A percentile compares a stretch with the other conserved stretches of the same genome.
phyloP scores from a whole-genome alignment of 106 monocot genomes.

The Apostasia shenzhenica region DNA sequence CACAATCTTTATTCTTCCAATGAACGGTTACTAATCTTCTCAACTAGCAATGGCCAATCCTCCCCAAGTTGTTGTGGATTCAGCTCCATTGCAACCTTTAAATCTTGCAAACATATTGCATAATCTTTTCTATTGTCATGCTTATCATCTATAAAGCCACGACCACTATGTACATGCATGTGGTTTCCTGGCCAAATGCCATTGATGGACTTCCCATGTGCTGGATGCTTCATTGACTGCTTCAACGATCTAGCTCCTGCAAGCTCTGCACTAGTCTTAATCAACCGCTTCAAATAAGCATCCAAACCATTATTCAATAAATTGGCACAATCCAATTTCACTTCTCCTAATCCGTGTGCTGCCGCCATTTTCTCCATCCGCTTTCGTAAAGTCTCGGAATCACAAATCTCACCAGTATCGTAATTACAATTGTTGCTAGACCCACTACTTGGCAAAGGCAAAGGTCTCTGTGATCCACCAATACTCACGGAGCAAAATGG shows the following conservation, averaged over 20 bases:
- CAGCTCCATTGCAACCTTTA: slow-evolving; percentile 63
- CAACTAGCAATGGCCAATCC: slow-evolving; percentile 55
- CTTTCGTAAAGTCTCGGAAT: slow-evolving; percentile 42
- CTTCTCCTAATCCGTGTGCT: slow-evolving; percentile 38
- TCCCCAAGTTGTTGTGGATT: slow-evolving; percentile 61
- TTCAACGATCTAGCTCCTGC: slow-evolving; percentile 24
- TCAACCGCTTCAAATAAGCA: slow-evolving; percentile 48
- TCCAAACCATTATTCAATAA: slow-evolving; percentile 67
- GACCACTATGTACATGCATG: slow-evolving; percentile 24
- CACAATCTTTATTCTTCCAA: slow-evolving; percentile 37
- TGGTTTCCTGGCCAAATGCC: slow-evolving; percentile 35
- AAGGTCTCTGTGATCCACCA: slow-evolving; percentile 21
- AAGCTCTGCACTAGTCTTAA: slow-evolving; percentile 43
- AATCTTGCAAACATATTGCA: slow-evolving; percentile 42
- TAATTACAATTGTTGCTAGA: slow-evolving; percentile 13
- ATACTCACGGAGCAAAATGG: slow-evolving; percentile 29
- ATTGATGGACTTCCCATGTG: slow-evolving; percentile 30
- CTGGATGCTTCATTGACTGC: slow-evolving; percentile 18
- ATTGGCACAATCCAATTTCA: slow-evolving; percentile 57
- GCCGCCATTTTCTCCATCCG: slow-evolving; percentile 54
- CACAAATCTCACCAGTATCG: slow-evolving; percentile 43
- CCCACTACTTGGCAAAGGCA: slow-evolving; percentile 7
- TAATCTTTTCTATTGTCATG: slow-evolving; percentile 12
- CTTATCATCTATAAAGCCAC: slow-evolving; percentile 14
- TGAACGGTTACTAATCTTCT: slow-evolving; percentile 49